Evolutionary conservation across 2,329 filamentous ascomycete genomes (phyloP), one percentile per base, ranked within the genome.

Genomic region (Pyrenochaeta sp.): DNA sequence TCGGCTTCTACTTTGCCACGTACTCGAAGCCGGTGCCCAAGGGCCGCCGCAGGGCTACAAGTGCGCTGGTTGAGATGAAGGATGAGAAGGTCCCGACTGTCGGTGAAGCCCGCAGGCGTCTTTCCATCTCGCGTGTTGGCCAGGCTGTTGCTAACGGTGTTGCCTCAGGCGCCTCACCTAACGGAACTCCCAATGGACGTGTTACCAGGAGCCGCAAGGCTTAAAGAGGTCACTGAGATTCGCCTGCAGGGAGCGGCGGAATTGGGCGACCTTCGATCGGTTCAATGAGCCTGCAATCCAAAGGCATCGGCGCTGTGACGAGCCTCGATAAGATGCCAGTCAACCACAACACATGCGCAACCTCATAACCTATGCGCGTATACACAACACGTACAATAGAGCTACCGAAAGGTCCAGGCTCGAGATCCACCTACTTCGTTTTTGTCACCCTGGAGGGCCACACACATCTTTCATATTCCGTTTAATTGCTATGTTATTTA

Each of bases 1-100:
- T 99, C 77, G 93, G 88, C 37, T 99, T 99, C 86, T 99, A 97
- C 83, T 82, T 96, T 61, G 91, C 91, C 58, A 99, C 93, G 51
- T 99, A 99, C 80, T 89, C 87, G 79, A 92, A 90, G 81, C 86
- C 87, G 51, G 83, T 85, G 72, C 84, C 83, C 69, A 93, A 91
- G 81, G 75, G 76, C 48, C 72, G 84, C 81, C 80, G 82, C 64
- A 91, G 87, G 62, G 89, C 89, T 65, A 92, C 89, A 74, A 94
- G 93, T 80, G 84, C 86, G 46, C 76, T 94, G 37, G 89, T 93
- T 61, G 91, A 95, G 72, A 90, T 92, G 77, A 88, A 89, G 71
- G 82, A 85, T 65, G 82, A 87, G 67, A 81, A 89, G 67, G 75
- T 86, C 48, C 81, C 81, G 41, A 76, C 78, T 48, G 73, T 77